Base-by-base conservation (phyloP, 2,329 filamentous ascomycete species). In the Talaromyces verruculosus region DNA sequence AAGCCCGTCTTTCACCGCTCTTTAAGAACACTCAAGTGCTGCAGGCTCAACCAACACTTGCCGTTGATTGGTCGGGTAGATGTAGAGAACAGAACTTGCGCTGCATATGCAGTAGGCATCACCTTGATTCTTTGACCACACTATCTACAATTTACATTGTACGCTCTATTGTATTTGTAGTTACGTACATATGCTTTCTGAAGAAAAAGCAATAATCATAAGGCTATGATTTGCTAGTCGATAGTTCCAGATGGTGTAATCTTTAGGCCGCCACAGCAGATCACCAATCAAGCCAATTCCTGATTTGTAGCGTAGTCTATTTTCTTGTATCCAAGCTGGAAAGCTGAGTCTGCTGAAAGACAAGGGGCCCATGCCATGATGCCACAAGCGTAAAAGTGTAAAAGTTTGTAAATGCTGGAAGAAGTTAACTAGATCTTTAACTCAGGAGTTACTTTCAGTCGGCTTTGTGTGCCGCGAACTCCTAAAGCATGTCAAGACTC, bases 231-330 rank as follows among this genome's bases (percentile, higher is more conserved):
- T 57, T 35, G 51, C 33, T 37, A 35, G n/a, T 55, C n/a, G 8
- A 37, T 35, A 55, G 49, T 53, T 10, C 25, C 22, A 51, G 49
- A 53, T 53, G 49, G 30, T 55, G 25, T 35, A 55, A 22, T 35
- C 22, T 47, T 17, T 39, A 28, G 25, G 45, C 17, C 60, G 60
- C 60, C 45, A 62, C 60, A 25, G 60, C 19, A 61, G 60, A 62
- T 62, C 60, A 28, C n/a, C 13, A 41, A 17, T 60, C 39, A 19
- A 25, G 8, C 30, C 33, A 7, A 10, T 3, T 53, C 49, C 49
- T 30, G 15, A 53, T 53, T 30, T 53, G 49, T 53, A 30, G 49
- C 49, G 49, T 53, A 53, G 25, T 25, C 13, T 30, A 10, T 30
- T 8, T 3, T n/a, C 2, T 10, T 37, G 35, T 5, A 37, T 33